phyloP scores from a whole-genome alignment of 1,139 yeast species.

The Taphrina populina region DNA sequence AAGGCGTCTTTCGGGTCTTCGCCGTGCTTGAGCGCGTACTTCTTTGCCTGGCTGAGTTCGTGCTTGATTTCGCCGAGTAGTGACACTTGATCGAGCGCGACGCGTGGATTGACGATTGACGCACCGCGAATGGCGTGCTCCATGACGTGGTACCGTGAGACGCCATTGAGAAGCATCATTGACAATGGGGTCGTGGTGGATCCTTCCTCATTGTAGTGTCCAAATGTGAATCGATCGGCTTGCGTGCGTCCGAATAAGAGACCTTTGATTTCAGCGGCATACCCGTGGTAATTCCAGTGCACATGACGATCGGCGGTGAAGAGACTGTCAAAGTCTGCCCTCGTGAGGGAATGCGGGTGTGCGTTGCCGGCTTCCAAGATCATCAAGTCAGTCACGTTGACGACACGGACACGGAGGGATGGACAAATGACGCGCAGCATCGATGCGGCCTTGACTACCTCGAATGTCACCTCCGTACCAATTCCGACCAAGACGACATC shows the following conservation, averaged over 20 bases:
- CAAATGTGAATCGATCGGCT: constrained; percentile 37
- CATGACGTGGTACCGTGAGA: constrained; percentile 39
- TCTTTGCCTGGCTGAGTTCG: constrained; percentile 36
- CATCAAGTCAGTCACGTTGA: constrained; percentile 40
- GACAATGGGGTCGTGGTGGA: constrained; percentile 40
- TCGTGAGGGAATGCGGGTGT: constrained; percentile 39
- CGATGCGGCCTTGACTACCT: constrained; percentile 40
- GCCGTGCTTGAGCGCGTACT: constrained; percentile 37
- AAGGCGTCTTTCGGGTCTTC: constrained; percentile 38
- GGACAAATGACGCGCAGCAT: constrained; percentile 37
- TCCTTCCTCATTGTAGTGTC: constrained; percentile 40
- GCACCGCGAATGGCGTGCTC: constrained; percentile 38
- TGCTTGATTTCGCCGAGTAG: constrained; percentile 36
- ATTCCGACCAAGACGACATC: constrained; percentile 40
- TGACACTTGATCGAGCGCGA: constrained; percentile 36
- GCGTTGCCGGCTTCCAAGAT: constrained; percentile 36
- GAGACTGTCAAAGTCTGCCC: constrained; percentile 36
- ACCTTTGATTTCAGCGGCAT: constrained; percentile 39
- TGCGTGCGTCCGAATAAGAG: constrained; percentile 38
- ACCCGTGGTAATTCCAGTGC: constrained; percentile 40
- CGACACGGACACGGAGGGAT: constrained; percentile 39
- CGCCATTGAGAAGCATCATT: constrained; percentile 39
- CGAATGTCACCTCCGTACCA: constrained; percentile 40
- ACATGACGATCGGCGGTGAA: constrained; percentile 38
- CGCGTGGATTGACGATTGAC: constrained; percentile 35